Evolutionary conservation across 495 filamentous ascomycete species (phyloP).

Genomic region (Talaromyces stipitatus): DNA sequence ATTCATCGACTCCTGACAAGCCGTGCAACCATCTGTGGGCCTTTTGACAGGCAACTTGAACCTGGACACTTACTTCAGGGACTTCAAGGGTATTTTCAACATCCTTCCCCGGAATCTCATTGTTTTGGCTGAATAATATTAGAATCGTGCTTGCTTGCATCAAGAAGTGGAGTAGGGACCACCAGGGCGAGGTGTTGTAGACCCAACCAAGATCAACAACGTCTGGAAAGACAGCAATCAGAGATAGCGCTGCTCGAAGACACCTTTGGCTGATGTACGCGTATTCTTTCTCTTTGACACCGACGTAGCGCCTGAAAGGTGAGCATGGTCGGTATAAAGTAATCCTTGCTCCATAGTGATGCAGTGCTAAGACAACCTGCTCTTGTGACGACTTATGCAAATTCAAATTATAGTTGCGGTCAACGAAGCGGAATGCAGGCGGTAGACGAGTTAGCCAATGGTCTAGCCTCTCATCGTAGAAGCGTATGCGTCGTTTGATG

Average conservation of each 20-base stretch:
- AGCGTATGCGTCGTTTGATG: conserved; percentile 43
- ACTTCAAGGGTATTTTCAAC: neutral
- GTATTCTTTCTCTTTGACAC: neutral
- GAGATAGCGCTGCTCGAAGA: conserved; percentile 45
- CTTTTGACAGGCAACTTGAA: neutral
- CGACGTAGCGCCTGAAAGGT: conserved; percentile 3
- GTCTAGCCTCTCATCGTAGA: conserved; percentile 35
- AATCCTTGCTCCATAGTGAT: conserved; percentile 48
- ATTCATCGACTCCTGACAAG: neutral
- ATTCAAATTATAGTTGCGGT: conserved; percentile 11
- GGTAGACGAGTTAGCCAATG: conserved; percentile 46
- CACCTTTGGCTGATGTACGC: conserved; percentile 22
- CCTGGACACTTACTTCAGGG: too few species aligned
- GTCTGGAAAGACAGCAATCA: conserved; percentile 44
- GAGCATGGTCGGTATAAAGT: conserved; percentile 55
- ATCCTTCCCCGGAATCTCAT: neutral
- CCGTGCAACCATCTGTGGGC: neutral
- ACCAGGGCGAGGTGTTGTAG: conserved; percentile 49
- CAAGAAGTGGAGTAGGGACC: conserved; percentile 52
- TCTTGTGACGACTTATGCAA: conserved; percentile 13
- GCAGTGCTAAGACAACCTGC: conserved; percentile 39
- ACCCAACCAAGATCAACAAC: conserved; percentile 29
- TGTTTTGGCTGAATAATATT: neutral
- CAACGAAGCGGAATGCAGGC: conserved; percentile 34
- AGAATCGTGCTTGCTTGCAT: conserved; percentile 55